Evolutionary conservation across 306 rosid genomes (phyloP), one percentile per base, ranked within the genome.

Genomic region (Inga leiocalycina): DNA sequence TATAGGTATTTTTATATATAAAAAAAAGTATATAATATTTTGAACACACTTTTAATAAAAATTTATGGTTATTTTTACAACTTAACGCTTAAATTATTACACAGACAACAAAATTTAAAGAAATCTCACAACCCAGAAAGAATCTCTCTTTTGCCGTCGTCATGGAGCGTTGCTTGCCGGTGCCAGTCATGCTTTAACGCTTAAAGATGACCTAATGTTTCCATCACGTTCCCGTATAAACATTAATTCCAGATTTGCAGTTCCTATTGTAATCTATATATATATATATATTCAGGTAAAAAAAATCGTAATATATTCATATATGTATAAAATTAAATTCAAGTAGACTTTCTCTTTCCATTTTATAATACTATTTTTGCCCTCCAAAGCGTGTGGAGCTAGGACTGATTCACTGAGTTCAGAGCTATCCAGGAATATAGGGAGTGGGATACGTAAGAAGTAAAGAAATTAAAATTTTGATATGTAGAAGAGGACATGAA

Each of bases 171-270:
- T n/a, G 69, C 70, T 87, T 81, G 64, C 69, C 71, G 37, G 86
- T 75, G 76, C 66, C 70, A 69, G 51, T 81, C 79, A 69, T 75
- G 64, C 82, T 76, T 41, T 22, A 80, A 66, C 32, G 39, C 85
- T 54, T 77, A 17, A 37, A 57, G 32, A 48, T 88, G 88, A 88
- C 87, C 71, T 57, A 73, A 82, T 82, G 83, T 86, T 82, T 85
- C 83, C 86, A 37, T 88, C 88, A 76, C 74, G 34, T 65, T 0
- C 71, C 71, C 43, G 1, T 34, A 15, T 34, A 65, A 15, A 24
- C n/a, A 16, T 64, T 64, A 22, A 37, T 77, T 69, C 2, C 20
- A 11, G 13, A 46, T 39, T 71, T 68, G 43, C 43, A 39, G 43
- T 39, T 39, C 43, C 43, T 6, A 78, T 87, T 16, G 9, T 34